A percentile compares a stretch with the other conserved stretches of the same genome.
phyloP scores from a whole-genome alignment of 306 rosid species.

The Cicer yamashitae region DNA sequence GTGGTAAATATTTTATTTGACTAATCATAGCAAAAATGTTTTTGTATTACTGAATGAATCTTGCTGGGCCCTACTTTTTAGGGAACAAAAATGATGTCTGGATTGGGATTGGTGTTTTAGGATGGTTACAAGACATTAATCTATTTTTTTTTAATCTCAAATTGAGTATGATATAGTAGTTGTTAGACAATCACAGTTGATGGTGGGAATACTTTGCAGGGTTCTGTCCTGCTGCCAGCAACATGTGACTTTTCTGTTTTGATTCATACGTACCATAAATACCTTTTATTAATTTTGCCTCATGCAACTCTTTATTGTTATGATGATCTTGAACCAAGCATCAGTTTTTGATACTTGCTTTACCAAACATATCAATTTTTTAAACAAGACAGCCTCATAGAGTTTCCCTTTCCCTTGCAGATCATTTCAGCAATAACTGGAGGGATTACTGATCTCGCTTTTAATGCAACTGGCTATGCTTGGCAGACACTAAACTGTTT shows the following conservation, averaged over 20 bases:
- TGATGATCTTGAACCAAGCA: conserved; percentile 35
- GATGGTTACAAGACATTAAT: conserved; percentile 8
- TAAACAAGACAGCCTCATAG: conserved; percentile 18
- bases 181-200: conserved; percentile 8
- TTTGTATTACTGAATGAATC: conserved; percentile 5
- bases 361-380: conserved; percentile 23
- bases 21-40: conserved; percentile 21
- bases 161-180: conserved; percentile 1
- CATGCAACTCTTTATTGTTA: conserved; percentile 11
- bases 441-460: conserved; percentile 87
- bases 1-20: conserved; percentile 4
- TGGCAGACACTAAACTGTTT: conserved; percentile 95
- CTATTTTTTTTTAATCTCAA: neutral
- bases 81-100: neutral
- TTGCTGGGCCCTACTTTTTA: conserved; percentile 14
- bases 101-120: conserved; percentile 4
- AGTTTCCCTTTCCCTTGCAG: conserved; percentile 58
- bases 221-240: conserved; percentile 3
- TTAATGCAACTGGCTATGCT: conserved; percentile 80
- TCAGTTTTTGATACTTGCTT: conserved; percentile 19
- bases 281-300: neutral
- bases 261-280: conserved; percentile 19
- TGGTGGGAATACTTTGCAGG: conserved; percentile 18
- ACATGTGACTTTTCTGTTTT: conserved; percentile 22
- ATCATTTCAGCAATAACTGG: conserved; percentile 95